A percentile compares a stretch with the other conserved stretches of the same genome.
These are phyloP conservation scores for Paxillus rubicundulus DNA, from an alignment of 768 basidiomycete genomes.

Conservation along the genomic window DNA sequence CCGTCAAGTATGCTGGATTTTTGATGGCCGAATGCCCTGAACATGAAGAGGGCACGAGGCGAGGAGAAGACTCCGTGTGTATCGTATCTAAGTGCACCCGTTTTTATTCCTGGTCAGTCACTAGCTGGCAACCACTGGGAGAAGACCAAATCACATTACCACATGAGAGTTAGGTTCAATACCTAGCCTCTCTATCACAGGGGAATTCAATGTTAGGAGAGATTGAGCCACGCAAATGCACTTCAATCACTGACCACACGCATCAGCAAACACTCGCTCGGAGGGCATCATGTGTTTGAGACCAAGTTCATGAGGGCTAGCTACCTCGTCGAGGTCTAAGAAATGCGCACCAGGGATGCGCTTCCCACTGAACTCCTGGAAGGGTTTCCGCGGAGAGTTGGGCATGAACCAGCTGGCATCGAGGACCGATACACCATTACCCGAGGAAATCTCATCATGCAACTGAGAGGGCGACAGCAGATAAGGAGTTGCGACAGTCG, in stretches of 20 bases:
- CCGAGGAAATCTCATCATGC: slow-evolving; percentile 35
- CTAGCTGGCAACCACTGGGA: slow-evolving; percentile 1
- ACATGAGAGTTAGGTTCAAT: slow-evolving; percentile 76
- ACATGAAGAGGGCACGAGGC: slow-evolving; percentile 92
- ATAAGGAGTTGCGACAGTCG: slow-evolving; percentile 40
- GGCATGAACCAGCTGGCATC: slow-evolving; percentile 98
- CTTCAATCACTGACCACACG: slow-evolving; percentile 61
- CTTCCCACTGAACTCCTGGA: slow-evolving; percentile 63
- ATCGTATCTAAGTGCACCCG: slow-evolving; percentile 65
- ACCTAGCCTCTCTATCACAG: slow-evolving; percentile 59
- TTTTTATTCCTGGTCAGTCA: slow-evolving; percentile 5
- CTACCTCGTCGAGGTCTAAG: slow-evolving; percentile 78
- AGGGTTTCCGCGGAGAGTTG: slow-evolving; percentile 66
- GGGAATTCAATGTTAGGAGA: slow-evolving; percentile 7
- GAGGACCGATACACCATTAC: slow-evolving; percentile 39
- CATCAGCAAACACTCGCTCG: slow-evolving; percentile 64
- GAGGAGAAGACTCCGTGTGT: slow-evolving; percentile 87
- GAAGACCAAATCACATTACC: slow-evolving; percentile 55
- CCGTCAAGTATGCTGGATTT: slow-evolving; percentile 89
- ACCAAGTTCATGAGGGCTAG: slow-evolving; percentile 70
- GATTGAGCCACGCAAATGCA: neutral
- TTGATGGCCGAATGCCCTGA: slow-evolving; percentile 85
- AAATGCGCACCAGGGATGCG: slow-evolving; percentile 72
- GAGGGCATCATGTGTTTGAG: slow-evolving; percentile 95
- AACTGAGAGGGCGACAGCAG: slow-evolving; percentile 53